Evolutionary conservation across 805 yeast species (phyloP).

Genomic region (Danielia oregonensis): DNA sequence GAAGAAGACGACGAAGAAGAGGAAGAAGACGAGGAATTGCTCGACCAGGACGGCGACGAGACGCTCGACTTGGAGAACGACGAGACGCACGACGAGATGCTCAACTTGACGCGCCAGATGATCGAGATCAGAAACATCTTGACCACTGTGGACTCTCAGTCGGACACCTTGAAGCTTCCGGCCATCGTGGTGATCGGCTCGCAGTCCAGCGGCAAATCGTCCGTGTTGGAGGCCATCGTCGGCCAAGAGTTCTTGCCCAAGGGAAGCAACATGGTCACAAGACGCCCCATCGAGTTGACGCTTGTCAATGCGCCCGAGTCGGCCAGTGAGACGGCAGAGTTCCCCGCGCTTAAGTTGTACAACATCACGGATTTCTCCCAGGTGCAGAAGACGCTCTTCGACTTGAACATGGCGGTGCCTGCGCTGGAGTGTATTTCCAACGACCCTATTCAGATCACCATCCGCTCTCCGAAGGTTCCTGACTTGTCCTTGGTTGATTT

Average conservation of each 20-base stretch:
- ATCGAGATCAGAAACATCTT: slow-evolving; percentile 86
- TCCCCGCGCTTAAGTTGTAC: slow-evolving; percentile 81
- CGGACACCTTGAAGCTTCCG: slow-evolving; percentile 78
- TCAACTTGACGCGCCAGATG: slow-evolving; percentile 91
- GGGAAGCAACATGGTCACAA: slow-evolving; percentile 96
- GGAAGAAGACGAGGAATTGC: slow-evolving; percentile 45
- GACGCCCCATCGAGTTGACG: slow-evolving; percentile 95
- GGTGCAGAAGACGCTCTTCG: slow-evolving; percentile 83
- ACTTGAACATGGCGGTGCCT: slow-evolving; percentile 90
- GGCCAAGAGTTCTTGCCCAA: slow-evolving; percentile 98
- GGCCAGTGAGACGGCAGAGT: slow-evolving; percentile 86
- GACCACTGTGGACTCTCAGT: slow-evolving; percentile 61
- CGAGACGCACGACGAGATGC: slow-evolving; percentile 72
- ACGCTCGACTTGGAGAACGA: slow-evolving; percentile 46
- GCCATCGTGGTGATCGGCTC: slow-evolving; percentile 97
- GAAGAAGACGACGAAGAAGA: slow-evolving; percentile 36
- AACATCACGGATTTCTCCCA: slow-evolving; percentile 83
- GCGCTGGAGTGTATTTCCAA: slow-evolving; percentile 79
- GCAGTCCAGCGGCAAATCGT: slow-evolving; percentile 95
- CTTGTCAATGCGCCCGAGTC: slow-evolving; percentile 78
- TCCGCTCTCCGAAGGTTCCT: slow-evolving; percentile 83
- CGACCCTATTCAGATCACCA: slow-evolving; percentile 90
- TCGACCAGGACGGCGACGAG: slow-evolving; percentile 28
- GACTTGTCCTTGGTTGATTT: slow-evolving; percentile 91
- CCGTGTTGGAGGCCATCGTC: slow-evolving; percentile 92